A percentile compares a stretch with the other conserved stretches of the same genome.
Evolutionary conservation across 2,329 filamentous ascomycete genomes (phyloP).

Genomic region (Knufia fluminis): DNA sequence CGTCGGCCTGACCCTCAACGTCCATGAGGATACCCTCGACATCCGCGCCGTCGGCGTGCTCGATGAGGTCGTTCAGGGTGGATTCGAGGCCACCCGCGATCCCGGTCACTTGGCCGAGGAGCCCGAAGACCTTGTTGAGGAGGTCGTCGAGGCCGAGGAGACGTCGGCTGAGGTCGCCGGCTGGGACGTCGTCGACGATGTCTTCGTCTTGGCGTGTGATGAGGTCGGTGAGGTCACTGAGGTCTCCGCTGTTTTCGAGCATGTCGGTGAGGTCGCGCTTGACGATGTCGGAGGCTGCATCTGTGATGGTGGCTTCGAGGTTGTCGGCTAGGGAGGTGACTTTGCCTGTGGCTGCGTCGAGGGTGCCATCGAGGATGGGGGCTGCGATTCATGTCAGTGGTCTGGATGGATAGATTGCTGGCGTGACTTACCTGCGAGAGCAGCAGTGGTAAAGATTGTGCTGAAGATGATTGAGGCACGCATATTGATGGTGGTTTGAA

Average conservation of each 20-base stretch:
- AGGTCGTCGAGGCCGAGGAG: conserved; percentile 2
- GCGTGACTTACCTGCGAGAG: conserved; percentile 12
- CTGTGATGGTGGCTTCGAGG: neutral
- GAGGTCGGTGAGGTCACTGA: neutral
- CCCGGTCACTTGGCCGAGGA: conserved; percentile 10
- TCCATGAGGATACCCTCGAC: conserved; percentile 7
- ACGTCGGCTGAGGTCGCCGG: neutral
- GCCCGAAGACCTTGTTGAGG: conserved; percentile 6
- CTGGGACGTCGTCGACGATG: neutral
- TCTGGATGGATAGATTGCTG: neutral
- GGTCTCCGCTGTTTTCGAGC: conserved; percentile 2
- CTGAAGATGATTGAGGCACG: conserved; percentile 15
- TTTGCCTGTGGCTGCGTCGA: neutral
- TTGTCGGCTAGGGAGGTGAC: neutral
- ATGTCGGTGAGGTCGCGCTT: conserved; percentile 2
- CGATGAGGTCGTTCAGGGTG: conserved; percentile 8
- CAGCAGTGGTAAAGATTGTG: conserved; percentile 14
- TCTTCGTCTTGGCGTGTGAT: neutral
- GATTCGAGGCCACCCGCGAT: conserved; percentile 8
- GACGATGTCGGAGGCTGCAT: neutral
- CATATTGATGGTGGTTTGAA: conserved; percentile 14
- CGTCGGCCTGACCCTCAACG: conserved; percentile 3
- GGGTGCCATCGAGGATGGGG: neutral
- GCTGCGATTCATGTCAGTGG: neutral
- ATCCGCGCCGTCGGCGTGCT: neutral